Base-by-base conservation (phyloP, 106 monocot species). In the Phalaenopsis equestris region DNA sequence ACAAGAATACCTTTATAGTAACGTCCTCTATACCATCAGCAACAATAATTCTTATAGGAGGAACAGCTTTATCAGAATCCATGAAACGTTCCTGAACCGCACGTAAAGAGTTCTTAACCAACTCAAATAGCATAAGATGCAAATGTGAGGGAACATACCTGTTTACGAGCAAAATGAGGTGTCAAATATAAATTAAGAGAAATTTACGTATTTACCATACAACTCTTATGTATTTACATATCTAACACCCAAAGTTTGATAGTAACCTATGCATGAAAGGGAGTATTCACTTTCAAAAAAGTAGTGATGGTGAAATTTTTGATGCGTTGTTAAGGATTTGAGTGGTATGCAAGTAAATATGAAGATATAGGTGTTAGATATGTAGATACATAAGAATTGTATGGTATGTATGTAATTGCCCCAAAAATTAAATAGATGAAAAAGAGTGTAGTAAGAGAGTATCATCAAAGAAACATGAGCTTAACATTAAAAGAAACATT, bases 1-100 rank as follows among this genome's bases (percentile, higher is more conserved):
- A 39, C 8, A 21, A 70, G 38, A 56, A 79, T 84, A 99, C 99
- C 95, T 99, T 99, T 72, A 99, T 94, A 5, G 95, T 95, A 41
- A 99, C 99, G 86, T 99, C 99, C 76, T 99, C 99, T 65, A 89
- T 79, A 12, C 99, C 99, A 86, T 99, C 99, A 64, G 99, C 95
- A 75, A 99, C 99, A 77, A 99, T 88, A 55, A 99, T 95, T 89
- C 93, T 91, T 64, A 99, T 75, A 73, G 93, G 90, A 80, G 95
- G 99, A 5, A 76, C 86, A 77, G 85, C 92, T 73, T 87, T 91
- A 78, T 95, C 91, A 75, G 95, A 94, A 87, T 90, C 57, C 91
- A 91, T 90, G 75, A 52, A 93, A 45, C 86, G 91, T 82, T 99
- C 99, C 86, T 99, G 95, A 73, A 99, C 99, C 4, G 99, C 95